Conservation (phyloP, 228 moss, liverwort and hornwort genomes). For the Sphagnum fallax region DNA sequence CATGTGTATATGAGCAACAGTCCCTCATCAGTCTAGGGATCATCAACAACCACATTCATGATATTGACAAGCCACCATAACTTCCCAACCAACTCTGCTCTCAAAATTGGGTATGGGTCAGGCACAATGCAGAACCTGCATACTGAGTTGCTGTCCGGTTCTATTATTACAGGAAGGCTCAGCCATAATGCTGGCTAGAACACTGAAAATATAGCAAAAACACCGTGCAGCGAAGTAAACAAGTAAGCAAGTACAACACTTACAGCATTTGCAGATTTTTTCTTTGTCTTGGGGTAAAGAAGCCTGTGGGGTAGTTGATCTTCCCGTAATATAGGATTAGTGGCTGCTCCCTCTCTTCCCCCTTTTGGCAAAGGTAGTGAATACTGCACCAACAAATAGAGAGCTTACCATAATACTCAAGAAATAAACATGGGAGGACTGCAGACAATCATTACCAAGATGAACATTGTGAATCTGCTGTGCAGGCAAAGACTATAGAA, state of each 20-base stretch:
- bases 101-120: too few relatives aligned
- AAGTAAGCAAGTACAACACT: slow-evolving; percentile 1
- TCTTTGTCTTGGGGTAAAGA: slow-evolving; percentile 63
- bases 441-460: too few relatives aligned
- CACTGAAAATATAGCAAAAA: neutral
- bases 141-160: neutral
- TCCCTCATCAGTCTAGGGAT: too few relatives aligned
- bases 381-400: slow-evolving; percentile 37
- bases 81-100: too few relatives aligned
- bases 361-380: slow-evolving; percentile 90
- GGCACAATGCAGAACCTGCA: too few relatives aligned
- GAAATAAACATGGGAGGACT: too few relatives aligned
- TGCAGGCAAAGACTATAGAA: neutral
- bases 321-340: slow-evolving; percentile 82
- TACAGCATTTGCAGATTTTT: slow-evolving; percentile 37
- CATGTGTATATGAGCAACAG: too few relatives aligned
- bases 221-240: neutral
- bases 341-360: slow-evolving; percentile 78
- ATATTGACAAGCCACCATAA: too few relatives aligned
- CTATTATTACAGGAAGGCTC: neutral
- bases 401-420: too few relatives aligned
- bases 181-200: neutral
- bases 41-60: too few relatives aligned
- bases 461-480: too few relatives aligned
- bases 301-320: slow-evolving; percentile 80